These are phyloP conservation scores for Pythium biforme DNA, from an alignment of 352 stramenopile species.

Conservation along the genomic window DNA sequence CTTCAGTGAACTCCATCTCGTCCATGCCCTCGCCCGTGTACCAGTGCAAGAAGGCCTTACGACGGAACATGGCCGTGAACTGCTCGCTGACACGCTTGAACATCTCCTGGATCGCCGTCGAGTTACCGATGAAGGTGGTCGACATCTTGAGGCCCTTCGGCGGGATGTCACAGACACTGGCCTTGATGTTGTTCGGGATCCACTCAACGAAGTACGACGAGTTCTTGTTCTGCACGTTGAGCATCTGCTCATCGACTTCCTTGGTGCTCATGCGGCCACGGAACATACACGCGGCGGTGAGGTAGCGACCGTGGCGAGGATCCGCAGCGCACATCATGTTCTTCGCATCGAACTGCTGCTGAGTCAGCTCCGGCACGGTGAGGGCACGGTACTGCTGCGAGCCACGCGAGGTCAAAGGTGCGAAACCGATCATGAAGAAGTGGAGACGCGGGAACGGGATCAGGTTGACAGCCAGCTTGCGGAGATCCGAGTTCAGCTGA, in stretches of 20 bases:
- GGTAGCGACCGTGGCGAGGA: constrained; percentile 98
- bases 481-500: constrained; percentile 98
- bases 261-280: constrained; percentile 99
- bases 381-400: constrained; percentile 98
- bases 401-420: constrained; percentile 93
- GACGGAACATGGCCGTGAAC: constrained; percentile 99
- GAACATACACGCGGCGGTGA: constrained; percentile 99
- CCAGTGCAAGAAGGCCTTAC: constrained; percentile 99
- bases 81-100: constrained; percentile 99
- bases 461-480: constrained; percentile 98
- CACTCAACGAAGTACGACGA: constrained; percentile 99
- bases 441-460: constrained; percentile 99
- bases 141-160: constrained; percentile 98
- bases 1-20: constrained; percentile 99
- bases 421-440: constrained; percentile 99
- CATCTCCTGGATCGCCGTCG: constrained; percentile 99
- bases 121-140: constrained; percentile 99
- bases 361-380: constrained; percentile 97
- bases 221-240: constrained; percentile 99
- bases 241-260: constrained; percentile 99
- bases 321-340: constrained; percentile 99
- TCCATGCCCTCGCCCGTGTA: constrained; percentile 99
- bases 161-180: constrained; percentile 98
- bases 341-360: constrained; percentile 99
- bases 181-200: constrained; percentile 99